A percentile compares a stretch with the other conserved stretches of the same genome.
Conservation (phyloP, 1,284 basidiomycete genomes). For the Anthracocystis walkeri region DNA sequence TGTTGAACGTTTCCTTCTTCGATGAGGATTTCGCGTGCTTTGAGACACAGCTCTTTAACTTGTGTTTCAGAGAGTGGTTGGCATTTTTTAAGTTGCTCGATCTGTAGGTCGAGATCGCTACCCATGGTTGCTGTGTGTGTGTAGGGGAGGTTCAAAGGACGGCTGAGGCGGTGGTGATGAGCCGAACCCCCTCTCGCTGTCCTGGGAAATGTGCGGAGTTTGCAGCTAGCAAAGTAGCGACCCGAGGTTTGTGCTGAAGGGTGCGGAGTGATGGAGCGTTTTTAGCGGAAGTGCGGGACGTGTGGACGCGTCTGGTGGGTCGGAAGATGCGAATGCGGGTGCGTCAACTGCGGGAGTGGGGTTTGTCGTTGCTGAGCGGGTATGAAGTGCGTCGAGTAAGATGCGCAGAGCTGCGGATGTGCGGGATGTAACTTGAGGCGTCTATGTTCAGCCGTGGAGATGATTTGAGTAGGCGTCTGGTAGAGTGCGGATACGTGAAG, state of each 20-base stretch:
- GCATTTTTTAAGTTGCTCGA: constrained; percentile 64
- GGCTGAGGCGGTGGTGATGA: constrained; percentile 14
- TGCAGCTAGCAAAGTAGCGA: neutral
- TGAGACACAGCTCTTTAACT: constrained; percentile 79
- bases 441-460: neutral
- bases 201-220: neutral
- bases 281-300: neutral
- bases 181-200: constrained; percentile 21
- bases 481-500: neutral
- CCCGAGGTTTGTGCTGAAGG: neutral
- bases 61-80: constrained; percentile 63
- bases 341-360: neutral
- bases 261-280: neutral
- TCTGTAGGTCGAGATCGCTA: constrained; percentile 61
- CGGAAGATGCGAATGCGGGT: neutral
- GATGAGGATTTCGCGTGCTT: constrained; percentile 90
- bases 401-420: too few species aligned
- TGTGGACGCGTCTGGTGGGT: neutral
- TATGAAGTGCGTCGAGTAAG: neutral
- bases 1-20: constrained; percentile 98
- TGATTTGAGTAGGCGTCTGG: neutral
- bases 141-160: neutral
- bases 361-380: neutral
- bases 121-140: constrained; percentile 45
- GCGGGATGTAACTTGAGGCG: neutral